These are phyloP conservation scores for Alliaria petiolata DNA, from an alignment of 345 rosid species.

Conservation along the genomic window DNA sequence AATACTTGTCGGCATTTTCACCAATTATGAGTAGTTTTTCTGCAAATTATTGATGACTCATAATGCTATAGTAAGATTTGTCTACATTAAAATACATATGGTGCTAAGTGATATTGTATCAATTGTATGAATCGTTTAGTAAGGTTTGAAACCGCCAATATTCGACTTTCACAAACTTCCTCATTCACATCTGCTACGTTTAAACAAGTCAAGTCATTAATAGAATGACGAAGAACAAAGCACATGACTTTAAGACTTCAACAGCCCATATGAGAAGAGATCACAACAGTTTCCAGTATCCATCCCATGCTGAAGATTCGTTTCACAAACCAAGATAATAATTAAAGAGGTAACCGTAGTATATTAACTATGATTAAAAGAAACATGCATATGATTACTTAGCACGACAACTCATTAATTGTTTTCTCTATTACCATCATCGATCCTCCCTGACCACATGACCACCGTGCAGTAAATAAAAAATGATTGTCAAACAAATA, in stretches of 20 bases:
- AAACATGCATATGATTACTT: not conserved
- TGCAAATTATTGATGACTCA: too few species aligned
- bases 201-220: too few species aligned
- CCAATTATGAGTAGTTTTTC: too few species aligned
- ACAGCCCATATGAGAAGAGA: conserved; percentile 15
- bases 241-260: conserved; percentile 6
- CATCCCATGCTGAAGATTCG: conserved; percentile 16
- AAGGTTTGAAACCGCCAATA: too few species aligned
- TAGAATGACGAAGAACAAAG: not conserved
- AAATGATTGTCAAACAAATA: not conserved
- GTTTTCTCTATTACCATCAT: not conserved
- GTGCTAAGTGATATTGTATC: too few species aligned
- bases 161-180: too few species aligned
- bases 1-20: too few species aligned
- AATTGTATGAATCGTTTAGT: too few species aligned
- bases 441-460: not conserved
- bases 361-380: not conserved
- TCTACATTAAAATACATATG: too few species aligned
- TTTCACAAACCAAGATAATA: conserved; percentile 7
- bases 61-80: not conserved
- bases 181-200: too few species aligned
- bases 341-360: not conserved
- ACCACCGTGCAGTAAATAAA: not conserved
- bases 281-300: not conserved
- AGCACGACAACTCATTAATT: conserved; percentile 11